These are phyloP conservation scores for Phytophthora palmivora DNA, from an alignment of 352 stramenopile species.

Conservation along the genomic window DNA sequence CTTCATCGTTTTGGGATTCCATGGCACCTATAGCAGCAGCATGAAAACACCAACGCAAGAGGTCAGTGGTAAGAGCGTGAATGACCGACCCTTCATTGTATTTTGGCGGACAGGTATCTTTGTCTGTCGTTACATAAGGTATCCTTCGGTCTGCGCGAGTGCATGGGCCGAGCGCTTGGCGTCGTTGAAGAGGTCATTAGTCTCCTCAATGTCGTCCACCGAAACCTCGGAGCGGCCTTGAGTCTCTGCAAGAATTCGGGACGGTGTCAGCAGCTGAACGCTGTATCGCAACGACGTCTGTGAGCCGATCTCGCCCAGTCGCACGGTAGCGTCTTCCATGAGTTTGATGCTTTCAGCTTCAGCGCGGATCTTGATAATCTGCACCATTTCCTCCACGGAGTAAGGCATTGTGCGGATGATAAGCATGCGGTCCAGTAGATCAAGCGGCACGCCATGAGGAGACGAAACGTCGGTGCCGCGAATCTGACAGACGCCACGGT, in stretches of 20 bases:
- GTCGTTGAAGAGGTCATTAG: constrained; percentile 98
- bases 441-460: constrained; percentile 98
- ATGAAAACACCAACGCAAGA: constrained; percentile 8
- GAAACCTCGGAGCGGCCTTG: constrained; percentile 93
- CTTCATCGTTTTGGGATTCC: constrained; percentile 22
- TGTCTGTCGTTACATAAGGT: constrained; percentile 83
- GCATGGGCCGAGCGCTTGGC: constrained; percentile 98
- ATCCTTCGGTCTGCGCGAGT: constrained; percentile 94
- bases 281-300: constrained; percentile 97
- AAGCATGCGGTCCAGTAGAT: constrained; percentile 99
- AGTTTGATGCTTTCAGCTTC: constrained; percentile 97
- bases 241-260: constrained; percentile 97
- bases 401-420: constrained; percentile 99
- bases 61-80: constrained; percentile 17
- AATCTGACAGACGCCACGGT: constrained; percentile 95
- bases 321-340: constrained; percentile 91
- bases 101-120: constrained; percentile 36
- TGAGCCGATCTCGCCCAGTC: constrained; percentile 96
- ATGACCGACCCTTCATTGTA: constrained; percentile 35
- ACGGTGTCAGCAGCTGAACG: constrained; percentile 98
- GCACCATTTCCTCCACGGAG: constrained; percentile 97
- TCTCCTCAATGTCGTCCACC: constrained; percentile 96
- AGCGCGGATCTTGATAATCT: constrained; percentile 98
- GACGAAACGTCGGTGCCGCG: constrained; percentile 95
- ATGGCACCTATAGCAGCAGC: constrained; percentile 16